A percentile compares a stretch with the other conserved stretches of the same genome.
Evolutionary conservation across 2,329 filamentous ascomycete genomes (phyloP).

Genomic region (Arthrobotrys entomopaga): DNA sequence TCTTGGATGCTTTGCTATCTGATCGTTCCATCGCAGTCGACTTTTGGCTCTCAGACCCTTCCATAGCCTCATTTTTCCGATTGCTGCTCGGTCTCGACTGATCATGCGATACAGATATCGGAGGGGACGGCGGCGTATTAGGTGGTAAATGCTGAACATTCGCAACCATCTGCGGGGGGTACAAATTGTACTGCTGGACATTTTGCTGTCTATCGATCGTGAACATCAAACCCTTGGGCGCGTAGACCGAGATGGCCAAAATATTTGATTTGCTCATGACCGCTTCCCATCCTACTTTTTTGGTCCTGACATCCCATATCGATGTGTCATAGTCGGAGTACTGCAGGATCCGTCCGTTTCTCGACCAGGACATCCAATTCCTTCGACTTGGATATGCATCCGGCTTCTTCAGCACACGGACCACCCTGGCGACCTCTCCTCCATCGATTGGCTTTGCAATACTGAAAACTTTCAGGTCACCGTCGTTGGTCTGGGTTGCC

Average conservation of each 20-base stretch:
- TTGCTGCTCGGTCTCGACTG: constrained; percentile 52
- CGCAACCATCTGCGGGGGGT: constrained; percentile 82
- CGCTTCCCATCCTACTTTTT: constrained; percentile 88
- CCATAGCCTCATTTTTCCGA: constrained; percentile 58
- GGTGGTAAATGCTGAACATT: constrained; percentile 87
- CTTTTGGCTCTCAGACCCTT: constrained; percentile 38
- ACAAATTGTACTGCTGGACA: constrained; percentile 94
- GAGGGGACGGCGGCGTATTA: constrained; percentile 80
- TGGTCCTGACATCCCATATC: constrained; percentile 98
- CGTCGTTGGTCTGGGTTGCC: constrained; percentile 88
- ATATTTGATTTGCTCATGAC: constrained; percentile 87
- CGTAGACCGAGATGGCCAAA: constrained; percentile 84
- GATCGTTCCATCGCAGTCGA: constrained; percentile 48
- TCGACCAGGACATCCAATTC: constrained; percentile 98
- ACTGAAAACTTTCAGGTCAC: constrained; percentile 95
- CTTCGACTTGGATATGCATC: constrained; percentile 78
- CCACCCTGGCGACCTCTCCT: constrained; percentile 83
- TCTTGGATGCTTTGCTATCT: constrained; percentile 52
- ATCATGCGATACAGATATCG: constrained; percentile 69
- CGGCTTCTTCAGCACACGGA: constrained; percentile 82
- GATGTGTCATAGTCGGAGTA: constrained; percentile 90
- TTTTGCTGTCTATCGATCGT: constrained; percentile 88
- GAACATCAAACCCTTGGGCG: constrained; percentile 89
- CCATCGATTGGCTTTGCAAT: constrained; percentile 80
- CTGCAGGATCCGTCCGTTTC: constrained; percentile 95